Percentiles rank a stretch among this genome's conserved stretches.
phyloP scores from a whole-genome alignment of 345 rosid species.

The Salix caprea region DNA sequence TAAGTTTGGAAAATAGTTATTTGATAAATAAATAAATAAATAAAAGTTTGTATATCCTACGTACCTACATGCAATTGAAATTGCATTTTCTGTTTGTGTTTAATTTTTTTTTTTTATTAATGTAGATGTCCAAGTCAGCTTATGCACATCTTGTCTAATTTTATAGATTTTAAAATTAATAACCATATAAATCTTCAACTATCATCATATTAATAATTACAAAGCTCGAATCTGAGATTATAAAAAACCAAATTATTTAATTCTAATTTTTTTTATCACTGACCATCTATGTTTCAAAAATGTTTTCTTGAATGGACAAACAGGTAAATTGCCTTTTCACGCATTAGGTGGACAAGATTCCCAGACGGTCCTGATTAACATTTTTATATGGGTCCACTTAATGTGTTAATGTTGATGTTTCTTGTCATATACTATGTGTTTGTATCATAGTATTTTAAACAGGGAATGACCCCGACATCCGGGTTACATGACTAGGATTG shows the following conservation, averaged over 20 bases:
- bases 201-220: too few relatives aligned
- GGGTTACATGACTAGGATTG: too few relatives aligned
- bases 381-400: background rate
- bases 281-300: background rate
- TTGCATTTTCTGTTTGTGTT: background rate
- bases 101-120: background rate
- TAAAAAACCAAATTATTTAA: too few relatives aligned
- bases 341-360: background rate
- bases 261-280: too few relatives aligned
- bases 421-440: background rate
- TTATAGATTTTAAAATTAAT: too few relatives aligned
- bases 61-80: too few relatives aligned
- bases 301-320: conserved; percentile 6
- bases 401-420: background rate
- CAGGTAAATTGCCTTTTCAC: background rate
- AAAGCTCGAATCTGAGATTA: too few relatives aligned
- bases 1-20: too few relatives aligned
- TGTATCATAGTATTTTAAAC: background rate
- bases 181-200: too few relatives aligned
- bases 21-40: too few relatives aligned
- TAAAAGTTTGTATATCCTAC: background rate
- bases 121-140: fast-evolving
- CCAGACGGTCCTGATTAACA: background rate
- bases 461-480: too few relatives aligned
- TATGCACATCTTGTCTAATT: too few relatives aligned